Percentiles rank a stretch among this genome's conserved stretches.
Conservation (phyloP, 495 filamentous ascomycete species). For the Podospora anserina region DNA sequence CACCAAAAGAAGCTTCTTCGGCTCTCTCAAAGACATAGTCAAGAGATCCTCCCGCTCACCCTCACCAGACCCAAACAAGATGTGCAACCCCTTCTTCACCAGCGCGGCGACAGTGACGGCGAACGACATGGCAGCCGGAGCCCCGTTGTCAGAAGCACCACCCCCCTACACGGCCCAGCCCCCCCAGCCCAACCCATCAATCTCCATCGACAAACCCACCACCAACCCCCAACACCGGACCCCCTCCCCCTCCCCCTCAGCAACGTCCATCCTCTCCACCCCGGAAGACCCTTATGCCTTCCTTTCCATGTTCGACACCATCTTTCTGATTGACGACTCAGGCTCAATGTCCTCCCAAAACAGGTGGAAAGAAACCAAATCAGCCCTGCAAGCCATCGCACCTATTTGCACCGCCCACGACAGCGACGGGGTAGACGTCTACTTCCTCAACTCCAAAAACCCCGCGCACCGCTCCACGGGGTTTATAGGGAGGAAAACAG, state of each 20-base stretch:
- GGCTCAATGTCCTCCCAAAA: slow-evolving; percentile 73
- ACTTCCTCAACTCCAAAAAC: slow-evolving; percentile 74
- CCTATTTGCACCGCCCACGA: slow-evolving; percentile 84
- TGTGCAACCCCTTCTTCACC: slow-evolving; percentile 7
- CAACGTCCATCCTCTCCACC: slow-evolving; percentile 23
- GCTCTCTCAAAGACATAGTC: slow-evolving; percentile 23
- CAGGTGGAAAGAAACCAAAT: slow-evolving; percentile 72
- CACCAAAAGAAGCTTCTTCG: slow-evolving; percentile 18
- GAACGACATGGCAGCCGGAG: slow-evolving; percentile 1
- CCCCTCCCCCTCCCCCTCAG: slow-evolving; percentile 26
- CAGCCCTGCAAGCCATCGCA: slow-evolving; percentile 71
- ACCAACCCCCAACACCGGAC: not conserved
- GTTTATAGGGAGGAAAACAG: slow-evolving; percentile 57
- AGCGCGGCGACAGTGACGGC: slow-evolving; percentile 4
- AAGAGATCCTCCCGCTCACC: slow-evolving; percentile 19
- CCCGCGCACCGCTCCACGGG: slow-evolving; percentile 24
- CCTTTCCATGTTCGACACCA: slow-evolving; percentile 81
- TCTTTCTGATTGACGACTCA: slow-evolving; percentile 93
- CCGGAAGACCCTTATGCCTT: slow-evolving; percentile 74
- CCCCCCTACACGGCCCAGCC: slow-evolving; percentile 11
- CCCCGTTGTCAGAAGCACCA: slow-evolving; percentile 7
- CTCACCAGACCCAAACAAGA: not conserved
- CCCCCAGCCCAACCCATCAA: slow-evolving; percentile 17
- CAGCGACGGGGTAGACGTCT: slow-evolving; percentile 86
- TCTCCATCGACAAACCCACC: slow-evolving; percentile 13